phyloP scores from a whole-genome alignment of 257 asterid species.

The Nicotiana tabacum region DNA sequence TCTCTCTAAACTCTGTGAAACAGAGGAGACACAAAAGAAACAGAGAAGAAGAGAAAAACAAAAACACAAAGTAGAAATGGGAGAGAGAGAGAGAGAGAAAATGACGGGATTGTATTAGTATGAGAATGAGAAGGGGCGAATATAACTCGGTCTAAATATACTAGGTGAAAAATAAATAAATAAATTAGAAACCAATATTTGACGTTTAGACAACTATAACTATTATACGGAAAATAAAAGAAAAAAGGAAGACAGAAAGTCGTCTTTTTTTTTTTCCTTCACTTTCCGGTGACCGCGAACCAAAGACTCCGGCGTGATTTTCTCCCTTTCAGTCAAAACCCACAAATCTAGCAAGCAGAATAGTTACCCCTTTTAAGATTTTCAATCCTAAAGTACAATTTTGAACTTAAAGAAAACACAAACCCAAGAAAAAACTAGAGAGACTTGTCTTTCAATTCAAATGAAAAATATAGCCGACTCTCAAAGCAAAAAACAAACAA shows the following conservation, averaged over 20 bases:
- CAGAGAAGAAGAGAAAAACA: slow-evolving; percentile 18
- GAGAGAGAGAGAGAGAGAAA: slow-evolving; percentile 31
- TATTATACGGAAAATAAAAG: neutral
- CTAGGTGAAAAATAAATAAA: slow-evolving; percentile 19
- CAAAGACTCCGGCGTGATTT: slow-evolving; percentile 29
- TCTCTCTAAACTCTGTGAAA: slow-evolving; percentile 42
- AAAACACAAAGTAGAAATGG: slow-evolving; percentile 13
- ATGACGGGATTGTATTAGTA: slow-evolving; percentile 55
- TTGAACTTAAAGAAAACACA: slow-evolving; percentile 21
- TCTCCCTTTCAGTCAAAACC: slow-evolving; percentile 12
- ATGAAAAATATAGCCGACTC: slow-evolving; percentile 17
- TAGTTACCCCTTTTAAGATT: slow-evolving; percentile 22
- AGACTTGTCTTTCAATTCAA: slow-evolving; percentile 27
- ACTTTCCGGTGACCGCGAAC: slow-evolving; percentile 33
- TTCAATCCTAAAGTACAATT: neutral
- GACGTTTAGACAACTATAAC: slow-evolving; percentile 62
- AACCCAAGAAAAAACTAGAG: neutral
- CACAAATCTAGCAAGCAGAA: neutral
- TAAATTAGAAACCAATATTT: slow-evolving; percentile 36
- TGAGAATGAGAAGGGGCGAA: neutral
- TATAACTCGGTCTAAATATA: slow-evolving; percentile 25
- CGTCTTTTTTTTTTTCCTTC: neutral
- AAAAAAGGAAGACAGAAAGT: slow-evolving; percentile 26
- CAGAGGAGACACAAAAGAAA: slow-evolving; percentile 24
- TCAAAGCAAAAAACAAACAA: slow-evolving; percentile 5